These are phyloP conservation scores for Fagus crenata DNA, from an alignment of 306 rosid species.

Conservation along the genomic window DNA sequence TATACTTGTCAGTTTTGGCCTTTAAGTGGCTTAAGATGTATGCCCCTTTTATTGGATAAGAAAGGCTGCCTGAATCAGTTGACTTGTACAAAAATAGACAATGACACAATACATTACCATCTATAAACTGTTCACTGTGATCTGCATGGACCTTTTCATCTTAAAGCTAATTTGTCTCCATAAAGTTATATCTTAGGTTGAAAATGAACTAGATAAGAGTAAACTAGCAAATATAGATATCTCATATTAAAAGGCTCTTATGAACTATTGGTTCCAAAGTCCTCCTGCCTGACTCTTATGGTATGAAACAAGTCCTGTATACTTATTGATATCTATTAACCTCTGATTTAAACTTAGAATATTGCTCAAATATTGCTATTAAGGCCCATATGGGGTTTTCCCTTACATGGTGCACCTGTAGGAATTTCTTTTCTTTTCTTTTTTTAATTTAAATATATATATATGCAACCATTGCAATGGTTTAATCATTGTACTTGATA, in stretches of 20 bases:
- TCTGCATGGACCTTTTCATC: background rate
- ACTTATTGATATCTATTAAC: background rate
- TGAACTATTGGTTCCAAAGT: background rate
- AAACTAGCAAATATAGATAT: background rate
- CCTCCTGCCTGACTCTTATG: background rate
- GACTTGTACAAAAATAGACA: background rate
- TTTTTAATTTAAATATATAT: background rate
- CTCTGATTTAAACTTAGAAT: background rate
- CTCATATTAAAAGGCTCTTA: background rate
- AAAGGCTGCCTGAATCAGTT: background rate
- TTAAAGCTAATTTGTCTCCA: background rate
- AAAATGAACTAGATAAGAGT: background rate
- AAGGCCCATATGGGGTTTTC: background rate
- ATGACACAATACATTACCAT: background rate
- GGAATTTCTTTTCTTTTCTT: background rate
- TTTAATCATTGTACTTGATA: constrained; percentile 6
- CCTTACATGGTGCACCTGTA: background rate
- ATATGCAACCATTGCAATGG: background rate
- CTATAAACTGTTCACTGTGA: background rate
- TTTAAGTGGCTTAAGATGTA: background rate
- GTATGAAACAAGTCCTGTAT: background rate
- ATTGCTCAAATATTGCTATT: background rate
- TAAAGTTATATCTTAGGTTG: background rate
- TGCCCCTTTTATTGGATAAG: background rate
- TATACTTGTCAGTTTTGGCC: background rate